Base-by-base conservation (phyloP, 768 basidiomycete species). In the Saitozyma sp. region DNA sequence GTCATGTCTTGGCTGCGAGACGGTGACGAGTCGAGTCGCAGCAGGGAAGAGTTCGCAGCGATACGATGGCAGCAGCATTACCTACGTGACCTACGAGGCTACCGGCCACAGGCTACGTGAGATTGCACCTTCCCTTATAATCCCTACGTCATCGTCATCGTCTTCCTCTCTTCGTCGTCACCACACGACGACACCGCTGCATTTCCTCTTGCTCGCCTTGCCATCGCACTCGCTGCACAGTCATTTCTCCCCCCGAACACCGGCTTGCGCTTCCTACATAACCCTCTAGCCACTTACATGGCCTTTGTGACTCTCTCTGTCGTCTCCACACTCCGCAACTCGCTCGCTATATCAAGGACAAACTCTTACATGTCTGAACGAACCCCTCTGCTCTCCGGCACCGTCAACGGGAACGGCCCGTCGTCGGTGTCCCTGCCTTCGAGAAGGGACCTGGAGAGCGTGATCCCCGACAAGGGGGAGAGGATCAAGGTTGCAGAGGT, bases 401-500 rank as follows among this genome's bases (percentile, higher is more conserved):
- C 68, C 1, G 56, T 69, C 61, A 69, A 69, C 41, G 61, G 61
- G 58, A 65, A 65, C 37, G 61, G 61, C 17, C 59, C 59, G 16
- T 50, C 48, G 29, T 45, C 58, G 2, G 29, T 50, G 43, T 50
- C 51, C 48, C 54, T 76, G 38, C 75, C 73, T n/a, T 65, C 67
- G n/a, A 51, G 63, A 41, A 48, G 60, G 17, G 69, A 77, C 43
- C 67, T 75, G 42, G 58, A 69, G 50, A 63, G 59, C 45, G 61
- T 70, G 41, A 39, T 79, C 13, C 78, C 78, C 8, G 63, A 63
- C 14, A 70, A 79, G 54, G 59, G 56, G 29, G 58, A 66, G 39
- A 57, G 74, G 41, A 76, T 77, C 64, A 71, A 76, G 45, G 66
- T 79, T 43, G 73, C 79, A 2, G 48, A 78, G 45, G 73, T 66